A percentile compares a stretch with the other conserved stretches of the same genome.
These are phyloP conservation scores for Cucurbita ficifolia DNA, from an alignment of 306 rosid species.

Conservation along the genomic window DNA sequence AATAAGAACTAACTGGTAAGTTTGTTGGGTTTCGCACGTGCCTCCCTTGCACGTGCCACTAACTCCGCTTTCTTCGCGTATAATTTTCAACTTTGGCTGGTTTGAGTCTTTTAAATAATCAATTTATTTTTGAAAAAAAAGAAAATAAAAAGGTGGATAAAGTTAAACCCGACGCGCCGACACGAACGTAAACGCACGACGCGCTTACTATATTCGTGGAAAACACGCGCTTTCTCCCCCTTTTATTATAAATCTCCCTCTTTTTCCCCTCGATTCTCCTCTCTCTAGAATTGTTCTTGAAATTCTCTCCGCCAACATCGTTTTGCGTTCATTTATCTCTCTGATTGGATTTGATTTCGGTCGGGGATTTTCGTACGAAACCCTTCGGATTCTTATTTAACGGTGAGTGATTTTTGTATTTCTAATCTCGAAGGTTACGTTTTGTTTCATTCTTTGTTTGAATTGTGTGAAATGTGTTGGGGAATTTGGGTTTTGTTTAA, in stretches of 20 bases:
- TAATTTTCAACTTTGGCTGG: not conserved
- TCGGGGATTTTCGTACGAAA: not conserved
- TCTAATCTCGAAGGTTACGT: not conserved
- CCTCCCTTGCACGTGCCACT: not conserved
- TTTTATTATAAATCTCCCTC: not conserved
- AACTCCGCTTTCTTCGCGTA: not conserved
- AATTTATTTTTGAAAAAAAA: not conserved
- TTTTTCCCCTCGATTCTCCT: not conserved
- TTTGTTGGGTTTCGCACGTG: not conserved
- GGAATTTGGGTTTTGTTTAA: not conserved
- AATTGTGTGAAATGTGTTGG: not conserved
- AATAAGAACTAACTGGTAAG: not conserved
- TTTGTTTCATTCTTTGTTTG: not conserved
- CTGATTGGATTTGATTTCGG: not conserved
- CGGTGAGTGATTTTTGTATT: not conserved
- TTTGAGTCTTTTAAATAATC: not conserved
- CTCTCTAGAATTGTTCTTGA: not conserved
- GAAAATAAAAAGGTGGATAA: not conserved
- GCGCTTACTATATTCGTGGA: not conserved
- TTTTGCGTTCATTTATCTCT: too few species aligned
- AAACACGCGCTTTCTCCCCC: not conserved
- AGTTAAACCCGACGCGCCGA: constrained; percentile 8
- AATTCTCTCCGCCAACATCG: not conserved
- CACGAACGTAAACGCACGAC: not conserved
- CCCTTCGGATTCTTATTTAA: not conserved